phyloP scores from a whole-genome alignment of 495 filamentous ascomycete genomes.

The Articulospora tetracladia region DNA sequence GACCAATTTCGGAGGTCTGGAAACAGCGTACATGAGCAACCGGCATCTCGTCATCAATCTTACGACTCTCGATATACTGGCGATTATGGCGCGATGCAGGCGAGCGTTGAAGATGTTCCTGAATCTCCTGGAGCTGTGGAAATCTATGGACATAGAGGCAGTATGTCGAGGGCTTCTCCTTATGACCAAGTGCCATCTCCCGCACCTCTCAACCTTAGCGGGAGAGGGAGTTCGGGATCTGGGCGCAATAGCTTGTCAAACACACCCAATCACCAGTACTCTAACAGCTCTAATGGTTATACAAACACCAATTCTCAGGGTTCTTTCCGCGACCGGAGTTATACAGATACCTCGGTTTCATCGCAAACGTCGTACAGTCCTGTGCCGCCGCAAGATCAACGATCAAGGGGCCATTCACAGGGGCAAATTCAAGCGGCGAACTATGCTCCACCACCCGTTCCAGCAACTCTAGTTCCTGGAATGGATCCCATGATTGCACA shows the following conservation, averaged over 20 bases:
- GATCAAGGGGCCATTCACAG: slow-evolving; percentile 6
- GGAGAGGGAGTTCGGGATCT: slow-evolving; percentile 33
- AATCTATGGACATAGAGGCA: slow-evolving; percentile 14
- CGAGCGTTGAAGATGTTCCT: slow-evolving; percentile 64
- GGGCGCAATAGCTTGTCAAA: slow-evolving; percentile 25
- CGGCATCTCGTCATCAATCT: slow-evolving; percentile 42
- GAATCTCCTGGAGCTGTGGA: slow-evolving; percentile 34
- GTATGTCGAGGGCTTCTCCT: slow-evolving; percentile 8
- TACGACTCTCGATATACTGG: slow-evolving; percentile 43
- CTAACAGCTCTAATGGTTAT: slow-evolving; percentile 17
- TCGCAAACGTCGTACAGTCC: slow-evolving; percentile 20
- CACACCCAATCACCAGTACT: slow-evolving; percentile 13
- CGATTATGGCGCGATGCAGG: slow-evolving; percentile 54
- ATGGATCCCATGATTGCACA: slow-evolving; percentile 57
- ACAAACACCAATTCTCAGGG: slow-evolving; percentile 11
- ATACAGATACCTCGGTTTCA: slow-evolving; percentile 8
- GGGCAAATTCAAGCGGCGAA: slow-evolving; percentile 1
- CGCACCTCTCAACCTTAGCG: slow-evolving; percentile 42
- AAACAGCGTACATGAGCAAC: slow-evolving; percentile 7
- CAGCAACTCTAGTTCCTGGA: slow-evolving; percentile 66
- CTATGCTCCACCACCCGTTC: slow-evolving; percentile 42
- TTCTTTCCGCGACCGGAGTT: slow-evolving; percentile 14
- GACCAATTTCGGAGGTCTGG: slow-evolving; percentile 15
- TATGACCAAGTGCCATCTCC: slow-evolving; percentile 41
- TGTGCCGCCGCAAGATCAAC: slow-evolving; percentile 15